These are phyloP conservation scores for Termitomyces heimii DNA, from an alignment of 768 basidiomycete genomes.

Conservation along the genomic window DNA sequence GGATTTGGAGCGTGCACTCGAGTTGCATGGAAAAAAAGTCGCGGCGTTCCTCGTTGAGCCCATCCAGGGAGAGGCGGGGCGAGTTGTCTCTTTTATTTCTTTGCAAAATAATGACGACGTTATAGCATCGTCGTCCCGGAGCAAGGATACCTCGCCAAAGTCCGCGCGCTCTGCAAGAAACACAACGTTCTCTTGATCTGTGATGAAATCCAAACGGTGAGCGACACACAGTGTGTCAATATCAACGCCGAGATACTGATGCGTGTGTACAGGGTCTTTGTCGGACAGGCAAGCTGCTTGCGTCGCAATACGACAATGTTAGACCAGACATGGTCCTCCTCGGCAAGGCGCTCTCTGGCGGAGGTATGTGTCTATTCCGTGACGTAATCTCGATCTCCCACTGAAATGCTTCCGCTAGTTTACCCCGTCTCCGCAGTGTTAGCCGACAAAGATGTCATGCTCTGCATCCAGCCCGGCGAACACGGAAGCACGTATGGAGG, in stretches of 20 bases:
- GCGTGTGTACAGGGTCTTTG: constrained; percentile 66
- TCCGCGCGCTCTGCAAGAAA: constrained; percentile 81
- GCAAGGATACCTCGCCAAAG: constrained; percentile 74
- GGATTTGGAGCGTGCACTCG: constrained; percentile 79
- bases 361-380: constrained; percentile 50
- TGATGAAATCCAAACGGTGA: constrained; percentile 95
- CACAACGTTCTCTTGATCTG: constrained; percentile 95
- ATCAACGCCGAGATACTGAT: not conserved
- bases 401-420: constrained; percentile 36
- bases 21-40: constrained; percentile 72
- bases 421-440: constrained; percentile 97
- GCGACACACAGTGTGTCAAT: constrained; percentile 13
- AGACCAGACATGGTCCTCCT: constrained; percentile 90
- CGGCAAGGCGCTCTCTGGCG: constrained; percentile 96
- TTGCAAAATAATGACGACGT: not conserved
- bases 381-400: not conserved
- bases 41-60: constrained; percentile 97
- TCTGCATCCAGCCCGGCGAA: constrained; percentile 91
- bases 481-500: constrained; percentile 97
- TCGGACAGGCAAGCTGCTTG: constrained; percentile 92
- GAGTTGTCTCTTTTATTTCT: constrained; percentile 16
- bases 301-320: constrained; percentile 80
- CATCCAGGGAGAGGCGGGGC: constrained; percentile 99
- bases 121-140: constrained; percentile 87
- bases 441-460: constrained; percentile 88